phyloP scores from a whole-genome alignment of 2,329 filamentous ascomycete genomes.

The Talaromyces piceae region DNA sequence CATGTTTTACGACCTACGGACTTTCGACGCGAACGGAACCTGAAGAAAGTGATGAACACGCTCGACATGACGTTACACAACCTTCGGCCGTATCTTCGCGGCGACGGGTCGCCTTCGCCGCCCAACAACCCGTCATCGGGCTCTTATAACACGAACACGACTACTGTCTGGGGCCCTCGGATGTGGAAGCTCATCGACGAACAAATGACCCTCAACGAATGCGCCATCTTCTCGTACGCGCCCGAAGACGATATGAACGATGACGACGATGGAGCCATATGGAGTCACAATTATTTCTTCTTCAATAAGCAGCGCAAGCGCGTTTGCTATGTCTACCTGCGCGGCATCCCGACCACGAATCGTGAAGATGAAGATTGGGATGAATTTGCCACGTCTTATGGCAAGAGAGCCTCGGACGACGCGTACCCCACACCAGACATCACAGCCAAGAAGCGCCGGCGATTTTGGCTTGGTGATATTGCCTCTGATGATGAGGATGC shows the following conservation, averaged over 20 bases:
- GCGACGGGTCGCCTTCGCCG: constrained; percentile 34
- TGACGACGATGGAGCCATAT: constrained; percentile 88
- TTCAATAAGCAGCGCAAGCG: constrained; percentile 90
- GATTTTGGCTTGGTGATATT: constrained; percentile 77
- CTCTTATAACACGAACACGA: constrained; percentile 43
- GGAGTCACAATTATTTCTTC: constrained; percentile 95
- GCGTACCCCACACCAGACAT: constrained; percentile 43
- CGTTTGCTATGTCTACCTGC: constrained; percentile 87
- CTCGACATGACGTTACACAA: constrained; percentile 84
- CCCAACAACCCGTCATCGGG: constrained; percentile 35
- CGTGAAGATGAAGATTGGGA: constrained; percentile 54
- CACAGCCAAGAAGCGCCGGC: constrained; percentile 70
- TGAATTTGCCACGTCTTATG: constrained; percentile 34
- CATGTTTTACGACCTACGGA: constrained; percentile 82
- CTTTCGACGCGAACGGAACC: constrained; percentile 75
- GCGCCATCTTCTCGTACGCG: constrained; percentile 80
- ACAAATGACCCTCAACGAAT: constrained; percentile 87
- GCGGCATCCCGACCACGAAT: constrained; percentile 68
- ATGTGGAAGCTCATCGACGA: constrained; percentile 93
- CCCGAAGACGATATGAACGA: constrained; percentile 87
- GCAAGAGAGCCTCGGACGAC: constrained; percentile 42
- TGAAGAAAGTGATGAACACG: constrained; percentile 75
- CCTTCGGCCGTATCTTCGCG: constrained; percentile 58
- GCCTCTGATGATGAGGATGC: constrained; percentile 33
- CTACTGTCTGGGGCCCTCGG: constrained; percentile 70